Evolutionary conservation across 805 yeast genomes (phyloP).

Genomic region (Candida verbasci): DNA sequence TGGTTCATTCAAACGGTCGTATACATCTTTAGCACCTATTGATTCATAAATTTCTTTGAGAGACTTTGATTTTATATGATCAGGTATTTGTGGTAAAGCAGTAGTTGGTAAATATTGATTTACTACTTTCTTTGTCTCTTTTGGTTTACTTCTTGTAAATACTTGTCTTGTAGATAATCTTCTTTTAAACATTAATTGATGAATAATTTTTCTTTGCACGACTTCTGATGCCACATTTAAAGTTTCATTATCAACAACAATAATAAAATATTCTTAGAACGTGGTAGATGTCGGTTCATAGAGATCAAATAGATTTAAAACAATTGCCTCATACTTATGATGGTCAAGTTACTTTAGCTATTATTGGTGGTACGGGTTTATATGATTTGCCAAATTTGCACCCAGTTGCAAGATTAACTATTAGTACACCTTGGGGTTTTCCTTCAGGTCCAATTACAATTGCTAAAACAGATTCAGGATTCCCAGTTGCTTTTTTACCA

Average conservation of each 20-base stretch:
- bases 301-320: constrained; percentile 23
- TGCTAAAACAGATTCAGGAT: constrained; percentile 69
- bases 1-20: constrained; percentile 3
- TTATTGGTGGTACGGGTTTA: constrained; percentile 98
- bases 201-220: background rate
- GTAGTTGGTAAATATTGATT: constrained; percentile 22
- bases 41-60: constrained; percentile 15
- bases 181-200: constrained; percentile 1
- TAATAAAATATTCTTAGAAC: background rate
- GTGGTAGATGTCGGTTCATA: constrained; percentile 29
- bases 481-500: constrained; percentile 89
- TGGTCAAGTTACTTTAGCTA: constrained; percentile 74
- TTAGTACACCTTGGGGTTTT: constrained; percentile 95
- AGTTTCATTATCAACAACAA: no score
- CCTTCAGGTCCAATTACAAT: constrained; percentile 94
- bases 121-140: background rate
- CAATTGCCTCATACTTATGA: constrained; percentile 49
- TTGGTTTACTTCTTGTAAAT: background rate
- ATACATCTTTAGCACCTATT: constrained; percentile 7
- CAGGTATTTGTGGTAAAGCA: constrained; percentile 30
- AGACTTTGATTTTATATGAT: constrained; percentile 13
- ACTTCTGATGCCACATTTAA: no score
- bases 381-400: constrained; percentile 77
- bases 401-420: constrained; percentile 78
- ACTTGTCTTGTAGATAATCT: background rate